phyloP scores from a whole-genome alignment of 495 filamentous ascomycete species.

The Aspergillus biplanus region DNA sequence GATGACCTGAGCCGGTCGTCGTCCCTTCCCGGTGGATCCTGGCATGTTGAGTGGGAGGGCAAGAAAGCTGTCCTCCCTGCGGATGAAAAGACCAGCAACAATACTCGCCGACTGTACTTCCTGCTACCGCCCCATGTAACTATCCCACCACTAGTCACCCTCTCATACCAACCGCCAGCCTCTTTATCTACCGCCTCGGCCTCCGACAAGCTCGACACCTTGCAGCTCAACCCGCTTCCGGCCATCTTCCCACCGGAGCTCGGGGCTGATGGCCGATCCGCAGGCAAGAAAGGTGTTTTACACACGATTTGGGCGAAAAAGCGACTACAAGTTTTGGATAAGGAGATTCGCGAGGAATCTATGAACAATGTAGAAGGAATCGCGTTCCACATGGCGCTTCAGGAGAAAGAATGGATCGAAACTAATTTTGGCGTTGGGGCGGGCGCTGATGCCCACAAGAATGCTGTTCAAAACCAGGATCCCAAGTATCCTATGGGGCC shows the following conservation, averaged over 20 bases:
- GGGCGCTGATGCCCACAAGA: slow-evolving; percentile 26
- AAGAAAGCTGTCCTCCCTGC: slow-evolving; percentile 69
- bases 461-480: slow-evolving; percentile 22
- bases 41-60: slow-evolving; percentile 78
- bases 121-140: slow-evolving; percentile 67
- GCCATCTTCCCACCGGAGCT: slow-evolving; percentile 79
- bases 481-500: slow-evolving; percentile 40
- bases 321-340: slow-evolving; percentile 69
- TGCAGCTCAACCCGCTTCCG: slow-evolving; percentile 72
- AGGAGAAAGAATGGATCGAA: slow-evolving; percentile 82
- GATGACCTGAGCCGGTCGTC: slow-evolving; percentile 45
- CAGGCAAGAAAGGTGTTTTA: slow-evolving; percentile 76
- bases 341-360: slow-evolving; percentile 68
- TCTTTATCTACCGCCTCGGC: slow-evolving; percentile 18
- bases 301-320: slow-evolving; percentile 85
- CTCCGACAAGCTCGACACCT: slow-evolving; percentile 23
- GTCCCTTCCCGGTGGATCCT: slow-evolving; percentile 45
- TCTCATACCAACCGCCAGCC: slow-evolving; percentile 53
- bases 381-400: slow-evolving; percentile 76
- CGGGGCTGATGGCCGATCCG: slow-evolving; percentile 62
- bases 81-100: slow-evolving; percentile 57
- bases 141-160: slow-evolving; percentile 69
- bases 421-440: slow-evolving; percentile 68
- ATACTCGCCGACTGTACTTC: slow-evolving; percentile 71
- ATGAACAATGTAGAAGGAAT: slow-evolving; percentile 73